phyloP scores from a whole-genome alignment of 179 eudicot genomes.

The Heliamphora pulchella region DNA sequence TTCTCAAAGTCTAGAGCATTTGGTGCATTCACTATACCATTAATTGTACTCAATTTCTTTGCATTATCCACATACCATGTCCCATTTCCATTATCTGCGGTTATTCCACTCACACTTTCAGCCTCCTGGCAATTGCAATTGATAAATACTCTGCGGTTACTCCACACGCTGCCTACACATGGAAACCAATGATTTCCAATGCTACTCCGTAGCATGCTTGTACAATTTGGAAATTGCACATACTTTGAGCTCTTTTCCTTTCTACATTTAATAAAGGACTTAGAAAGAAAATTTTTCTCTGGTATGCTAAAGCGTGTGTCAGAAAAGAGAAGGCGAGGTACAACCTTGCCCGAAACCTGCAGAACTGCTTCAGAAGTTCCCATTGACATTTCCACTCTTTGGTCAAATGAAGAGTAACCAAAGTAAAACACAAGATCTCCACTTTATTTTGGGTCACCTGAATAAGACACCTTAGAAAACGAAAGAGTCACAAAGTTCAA shows the following conservation, averaged over 20 bases:
- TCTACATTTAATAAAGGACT: slow-evolving; percentile 11
- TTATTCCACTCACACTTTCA: slow-evolving; percentile 31
- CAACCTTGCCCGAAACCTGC: slow-evolving; percentile 16
- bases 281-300: slow-evolving; percentile 10
- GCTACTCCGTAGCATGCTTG: background rate
- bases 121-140: slow-evolving; percentile 38
- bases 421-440: background rate
- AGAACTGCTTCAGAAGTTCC: slow-evolving; percentile 20
- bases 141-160: slow-evolving; percentile 3
- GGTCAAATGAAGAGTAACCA: background rate
- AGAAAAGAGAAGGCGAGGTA: slow-evolving; percentile 15
- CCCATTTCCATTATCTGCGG: slow-evolving; percentile 29
- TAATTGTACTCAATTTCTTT: slow-evolving; percentile 20
- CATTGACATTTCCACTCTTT: slow-evolving; percentile 6
- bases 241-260: slow-evolving; percentile 15
- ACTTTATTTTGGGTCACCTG: background rate
- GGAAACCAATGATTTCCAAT: slow-evolving; percentile 1
- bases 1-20: slow-evolving; percentile 20
- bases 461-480: background rate
- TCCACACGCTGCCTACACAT: background rate
- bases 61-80: slow-evolving; percentile 24
- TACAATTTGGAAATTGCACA: slow-evolving; percentile 6
- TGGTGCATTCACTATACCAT: slow-evolving; percentile 19
- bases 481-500: background rate
- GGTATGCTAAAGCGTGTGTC: slow-evolving; percentile 6